phyloP scores from a whole-genome alignment of 805 yeast species.

The Kregervanrija fluxuum region DNA sequence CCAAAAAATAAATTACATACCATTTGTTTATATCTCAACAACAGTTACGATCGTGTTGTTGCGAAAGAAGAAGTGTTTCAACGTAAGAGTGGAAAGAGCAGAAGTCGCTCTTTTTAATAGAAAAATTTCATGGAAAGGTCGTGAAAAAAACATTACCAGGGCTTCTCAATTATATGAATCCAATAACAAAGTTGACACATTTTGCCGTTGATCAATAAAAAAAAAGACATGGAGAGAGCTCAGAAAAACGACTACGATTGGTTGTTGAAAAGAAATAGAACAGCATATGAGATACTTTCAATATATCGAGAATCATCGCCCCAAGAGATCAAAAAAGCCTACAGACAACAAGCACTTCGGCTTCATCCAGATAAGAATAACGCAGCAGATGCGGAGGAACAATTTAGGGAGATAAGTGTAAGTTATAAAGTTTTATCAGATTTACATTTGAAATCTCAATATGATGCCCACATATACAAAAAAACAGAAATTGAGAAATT shows the following conservation, averaged over 20 bases:
- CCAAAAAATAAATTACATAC: background rate
- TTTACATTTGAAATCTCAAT: conserved; percentile 11
- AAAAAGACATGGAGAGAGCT: background rate
- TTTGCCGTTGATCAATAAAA: background rate
- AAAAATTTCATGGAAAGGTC: conserved; percentile 3
- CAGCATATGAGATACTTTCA: conserved; percentile 12
- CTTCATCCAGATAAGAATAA: conserved; percentile 31
- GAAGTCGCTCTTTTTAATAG: background rate
- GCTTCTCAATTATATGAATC: background rate
- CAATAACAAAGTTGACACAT: background rate
- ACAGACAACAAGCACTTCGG: conserved; percentile 24
- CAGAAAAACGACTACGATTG: conserved; percentile 11
- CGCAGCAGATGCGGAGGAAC: conserved; percentile 18
- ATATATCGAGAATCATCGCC: conserved; percentile 4
- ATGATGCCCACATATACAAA: conserved; percentile 15
- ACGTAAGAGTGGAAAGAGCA: background rate
- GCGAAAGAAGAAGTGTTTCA: background rate
- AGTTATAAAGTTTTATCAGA: conserved; percentile 21
- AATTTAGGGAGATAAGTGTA: conserved; percentile 23
- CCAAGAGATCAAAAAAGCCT: conserved; percentile 21
- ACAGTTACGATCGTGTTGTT: background rate
- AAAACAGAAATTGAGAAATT: conserved; percentile 1
- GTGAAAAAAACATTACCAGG: background rate
- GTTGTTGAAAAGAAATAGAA: conserved; percentile 7
- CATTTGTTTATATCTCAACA: background rate